phyloP scores from a whole-genome alignment of 345 rosid species.

The Anastatica hierochuntica region DNA sequence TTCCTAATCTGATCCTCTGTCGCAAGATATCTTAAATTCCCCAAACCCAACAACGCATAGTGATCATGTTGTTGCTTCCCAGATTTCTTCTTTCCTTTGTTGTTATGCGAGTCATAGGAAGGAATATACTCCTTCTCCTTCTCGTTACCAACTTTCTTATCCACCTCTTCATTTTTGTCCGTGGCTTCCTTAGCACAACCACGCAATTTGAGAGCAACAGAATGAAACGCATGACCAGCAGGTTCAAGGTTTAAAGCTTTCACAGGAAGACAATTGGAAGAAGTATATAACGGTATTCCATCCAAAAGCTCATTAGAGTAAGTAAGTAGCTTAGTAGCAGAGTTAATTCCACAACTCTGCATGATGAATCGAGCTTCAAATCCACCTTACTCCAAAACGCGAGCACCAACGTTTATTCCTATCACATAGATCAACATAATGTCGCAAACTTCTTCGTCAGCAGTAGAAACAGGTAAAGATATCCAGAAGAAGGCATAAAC shows the following conservation, averaged over 20 bases:
- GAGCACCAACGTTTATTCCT: too few species aligned
- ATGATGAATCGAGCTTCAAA: slow-evolving; percentile 3
- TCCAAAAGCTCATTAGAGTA: slow-evolving; percentile 61
- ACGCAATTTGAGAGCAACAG: slow-evolving; percentile 67
- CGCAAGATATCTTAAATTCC: slow-evolving; percentile 85
- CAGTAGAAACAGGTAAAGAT: neutral
- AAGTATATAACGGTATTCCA: slow-evolving; percentile 49
- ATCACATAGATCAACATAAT: slow-evolving; percentile 2
- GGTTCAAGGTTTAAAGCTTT: slow-evolving; percentile 80
- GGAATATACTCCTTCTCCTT: slow-evolving; percentile 48
- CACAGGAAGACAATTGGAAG: slow-evolving; percentile 69
- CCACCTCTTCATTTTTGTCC: slow-evolving; percentile 18
- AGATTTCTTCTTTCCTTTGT: slow-evolving; percentile 55
- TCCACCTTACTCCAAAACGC: too few species aligned
- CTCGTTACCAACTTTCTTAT: slow-evolving; percentile 41
- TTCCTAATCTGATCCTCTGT: slow-evolving; percentile 92
- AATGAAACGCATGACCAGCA: slow-evolving; percentile 85
- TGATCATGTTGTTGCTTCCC: slow-evolving; percentile 81
- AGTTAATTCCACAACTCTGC: slow-evolving; percentile 32
- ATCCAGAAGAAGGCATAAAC: neutral
- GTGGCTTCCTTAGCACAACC: slow-evolving; percentile 52
- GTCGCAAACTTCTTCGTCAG: neutral
- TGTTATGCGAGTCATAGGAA: slow-evolving; percentile 51
- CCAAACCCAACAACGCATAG: slow-evolving; percentile 82
- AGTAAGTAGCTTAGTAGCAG: slow-evolving; percentile 39